Evolutionary conservation across 2,329 filamentous ascomycete species (phyloP).

Genomic region (Bipolaris zeicola): DNA sequence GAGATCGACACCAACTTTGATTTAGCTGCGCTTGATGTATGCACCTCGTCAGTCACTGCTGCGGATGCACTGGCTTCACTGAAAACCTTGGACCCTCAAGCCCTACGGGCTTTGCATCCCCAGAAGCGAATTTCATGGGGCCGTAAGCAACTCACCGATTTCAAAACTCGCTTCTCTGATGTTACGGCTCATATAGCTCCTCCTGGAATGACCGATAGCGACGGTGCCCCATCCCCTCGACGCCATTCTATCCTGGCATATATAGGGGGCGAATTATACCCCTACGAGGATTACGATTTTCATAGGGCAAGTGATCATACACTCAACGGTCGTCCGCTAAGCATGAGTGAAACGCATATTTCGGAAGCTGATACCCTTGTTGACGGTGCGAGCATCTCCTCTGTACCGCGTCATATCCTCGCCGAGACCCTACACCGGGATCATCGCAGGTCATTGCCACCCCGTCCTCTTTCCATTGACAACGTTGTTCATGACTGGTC

Average conservation of each 20-base stretch:
- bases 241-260: constrained; percentile 7
- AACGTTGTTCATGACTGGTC: constrained; percentile 9
- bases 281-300: constrained; percentile 2
- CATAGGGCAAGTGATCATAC: neutral
- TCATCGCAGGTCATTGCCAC: constrained; percentile 8
- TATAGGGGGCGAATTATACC: constrained; percentile 5
- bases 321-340: constrained; percentile 4
- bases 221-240: constrained; percentile 5
- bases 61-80: constrained; percentile 14
- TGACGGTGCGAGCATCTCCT: constrained; percentile 7
- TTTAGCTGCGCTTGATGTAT: constrained; percentile 1
- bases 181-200: neutral
- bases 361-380: constrained; percentile 18
- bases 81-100: constrained; percentile 13
- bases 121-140: constrained; percentile 22
- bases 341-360: constrained; percentile 15
- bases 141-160: constrained; percentile 25
- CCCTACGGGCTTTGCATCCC: constrained; percentile 15
- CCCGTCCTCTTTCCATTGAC: constrained; percentile 12
- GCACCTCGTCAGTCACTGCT: constrained; percentile 1
- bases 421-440: constrained; percentile 8
- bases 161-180: constrained; percentile 12
- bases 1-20: neutral
- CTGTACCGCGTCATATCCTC: constrained; percentile 2
- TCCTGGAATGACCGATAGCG: constrained; percentile 13